Evolutionary conservation across 768 basidiomycete species (phyloP), one percentile per base, ranked within the genome.

Genomic region (Phlegmacium glaucopus): DNA sequence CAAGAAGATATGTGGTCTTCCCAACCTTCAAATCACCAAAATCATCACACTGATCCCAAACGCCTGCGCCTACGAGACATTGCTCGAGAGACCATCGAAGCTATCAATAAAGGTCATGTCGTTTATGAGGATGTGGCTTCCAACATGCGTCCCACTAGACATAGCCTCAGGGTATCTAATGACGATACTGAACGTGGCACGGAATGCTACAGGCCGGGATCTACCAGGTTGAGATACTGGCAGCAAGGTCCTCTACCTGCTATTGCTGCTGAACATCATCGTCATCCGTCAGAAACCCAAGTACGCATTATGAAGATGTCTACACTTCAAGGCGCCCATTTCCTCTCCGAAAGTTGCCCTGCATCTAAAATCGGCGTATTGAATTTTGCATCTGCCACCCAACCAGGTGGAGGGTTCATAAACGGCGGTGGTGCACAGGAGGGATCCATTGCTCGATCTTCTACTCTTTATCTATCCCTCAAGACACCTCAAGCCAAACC

Each of bases 381-480:
- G n/a, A 87, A 80, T 59, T 87, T 87, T 54, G 85, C 85, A 1
- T 83, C 81, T 3, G 84, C 86, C 10, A 82, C 72, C 42, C 76
- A 76, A 15, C 80, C 83, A 1, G 85, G 85, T 3, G 85, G 86
- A 3, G 86, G 86, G 6, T 87, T 88, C 60, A 66, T 79, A 39
- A 65, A 57, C 34, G 86, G 86, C 17, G 77, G 84, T 0, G 75
- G 75, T 42, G 85, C 65, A 10, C 64, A 60, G 51, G 54, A 59
- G 59, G 86, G 87, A 61, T 79, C 80, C 38, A 73, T 88, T 53
- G 84, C 86, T 4, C 78, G 86, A 38, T 79, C 85, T 7, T 85
- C 85, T 18, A 83, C 81, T 1, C 63, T 87, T 6, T 85, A 83
- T 53, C 68, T 75, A 3, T 75, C 79, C 18, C 78, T 87, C 45